Conservation (phyloP, 2,329 filamentous ascomycete species). For the Tolypocladium album region DNA sequence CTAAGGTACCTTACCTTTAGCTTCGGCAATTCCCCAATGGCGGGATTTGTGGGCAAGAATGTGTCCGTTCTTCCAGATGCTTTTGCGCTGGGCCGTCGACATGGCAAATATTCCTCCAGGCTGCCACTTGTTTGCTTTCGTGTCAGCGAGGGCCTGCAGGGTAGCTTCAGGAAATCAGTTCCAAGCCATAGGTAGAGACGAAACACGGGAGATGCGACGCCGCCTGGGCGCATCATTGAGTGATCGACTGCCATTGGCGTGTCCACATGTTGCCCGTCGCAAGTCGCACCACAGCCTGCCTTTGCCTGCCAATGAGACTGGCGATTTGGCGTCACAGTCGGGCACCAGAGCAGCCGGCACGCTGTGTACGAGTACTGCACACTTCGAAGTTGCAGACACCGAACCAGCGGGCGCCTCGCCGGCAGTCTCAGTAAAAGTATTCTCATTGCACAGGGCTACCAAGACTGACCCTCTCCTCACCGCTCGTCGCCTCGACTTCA, state of each 20-base stretch:
- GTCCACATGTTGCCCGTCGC: neutral
- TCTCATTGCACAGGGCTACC: neutral
- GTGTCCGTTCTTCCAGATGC: neutral
- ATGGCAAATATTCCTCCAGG: neutral
- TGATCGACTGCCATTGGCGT: neutral
- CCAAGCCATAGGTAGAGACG: neutral
- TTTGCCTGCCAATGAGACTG: neutral
- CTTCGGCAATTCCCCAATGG: neutral
- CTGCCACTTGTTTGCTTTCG: neutral
- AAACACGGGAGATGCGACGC: neutral
- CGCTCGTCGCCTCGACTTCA: neutral
- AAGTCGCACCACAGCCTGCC: neutral
- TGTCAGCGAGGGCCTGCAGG: neutral
- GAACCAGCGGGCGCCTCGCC: neutral
- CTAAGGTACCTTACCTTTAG: no score
- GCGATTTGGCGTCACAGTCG: neutral
- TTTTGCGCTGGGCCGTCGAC: neutral
- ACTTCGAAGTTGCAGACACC: neutral
- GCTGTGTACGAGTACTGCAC: neutral
- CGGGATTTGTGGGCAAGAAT: neutral
- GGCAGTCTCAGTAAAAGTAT: neutral
- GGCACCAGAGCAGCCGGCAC: neutral
- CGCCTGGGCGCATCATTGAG: neutral
- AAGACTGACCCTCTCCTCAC: neutral
- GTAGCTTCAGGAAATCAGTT: neutral